A percentile compares a stretch with the other conserved stretches of the same genome.
Conservation (phyloP, 371 early-diverging fungal genomes). For the Cokeromyces recurvatus region DNA sequence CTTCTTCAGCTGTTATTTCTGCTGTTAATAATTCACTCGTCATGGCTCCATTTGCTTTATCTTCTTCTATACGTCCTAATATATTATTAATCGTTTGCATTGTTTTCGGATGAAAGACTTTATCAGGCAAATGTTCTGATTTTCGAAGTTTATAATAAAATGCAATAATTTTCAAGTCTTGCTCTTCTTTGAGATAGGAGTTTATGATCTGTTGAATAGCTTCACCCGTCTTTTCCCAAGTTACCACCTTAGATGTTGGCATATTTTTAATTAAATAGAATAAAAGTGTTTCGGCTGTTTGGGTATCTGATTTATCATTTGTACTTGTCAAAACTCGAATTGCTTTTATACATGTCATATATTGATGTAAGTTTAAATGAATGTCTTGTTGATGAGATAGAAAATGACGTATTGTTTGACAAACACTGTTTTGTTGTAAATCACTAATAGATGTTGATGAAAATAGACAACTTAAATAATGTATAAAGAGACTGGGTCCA, state of each 20-base stretch:
- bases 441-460: too few species aligned
- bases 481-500: constrained; percentile 19
- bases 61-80: constrained; percentile 2
- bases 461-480: constrained; percentile 27
- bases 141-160: constrained; percentile 24
- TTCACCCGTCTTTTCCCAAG: constrained; percentile 7
- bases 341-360: constrained; percentile 14
- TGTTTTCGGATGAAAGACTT: constrained; percentile 6
- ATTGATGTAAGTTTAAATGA: constrained; percentile 3
- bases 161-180: constrained; percentile 18
- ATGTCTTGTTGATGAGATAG: not conserved
- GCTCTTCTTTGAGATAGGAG: constrained; percentile 17
- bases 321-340: not conserved
- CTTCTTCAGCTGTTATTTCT: too few species aligned
- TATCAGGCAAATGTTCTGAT: constrained; percentile 10
- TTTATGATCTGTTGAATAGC: constrained; percentile 13
- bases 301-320: too few species aligned
- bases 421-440: too few species aligned
- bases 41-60: constrained; percentile 8
- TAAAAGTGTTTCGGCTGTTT: constrained; percentile 10
- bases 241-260: constrained; percentile 7
- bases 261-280: constrained; percentile 10
- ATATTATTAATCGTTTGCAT: constrained; percentile 2
- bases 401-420: too few species aligned
- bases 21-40: constrained; percentile 5